Conservation (phyloP, 2,329 filamentous ascomycete genomes). For the Amauroascus niger region DNA sequence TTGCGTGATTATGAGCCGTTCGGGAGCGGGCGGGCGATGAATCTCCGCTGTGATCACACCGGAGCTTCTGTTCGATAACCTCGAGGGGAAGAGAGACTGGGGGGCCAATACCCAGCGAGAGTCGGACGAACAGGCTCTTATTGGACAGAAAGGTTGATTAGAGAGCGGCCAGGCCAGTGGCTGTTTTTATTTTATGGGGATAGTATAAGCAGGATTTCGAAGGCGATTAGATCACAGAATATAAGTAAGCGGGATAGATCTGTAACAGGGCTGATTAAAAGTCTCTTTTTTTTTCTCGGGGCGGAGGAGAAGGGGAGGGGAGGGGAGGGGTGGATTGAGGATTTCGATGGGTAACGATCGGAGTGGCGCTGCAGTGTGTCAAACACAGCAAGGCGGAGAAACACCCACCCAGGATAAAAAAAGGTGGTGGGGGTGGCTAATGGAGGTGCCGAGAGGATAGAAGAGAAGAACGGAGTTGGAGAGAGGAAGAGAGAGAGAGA, state of each 20-base stretch:
- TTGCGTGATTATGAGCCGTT: conserved; percentile 25
- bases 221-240: conserved; percentile 13
- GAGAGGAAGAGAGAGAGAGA: conserved; percentile 18
- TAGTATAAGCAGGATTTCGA: background rate
- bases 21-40: conserved; percentile 13
- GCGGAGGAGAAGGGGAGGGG: background rate
- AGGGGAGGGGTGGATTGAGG: too few relatives aligned
- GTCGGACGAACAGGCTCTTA: conserved; percentile 7
- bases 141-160: conserved; percentile 22
- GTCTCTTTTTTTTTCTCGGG: conserved; percentile 2
- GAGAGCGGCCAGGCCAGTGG: conserved; percentile 40
- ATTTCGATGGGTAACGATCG: conserved; percentile 9
- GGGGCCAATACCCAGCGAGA: conserved; percentile 4
- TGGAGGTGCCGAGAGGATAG: too few relatives aligned
- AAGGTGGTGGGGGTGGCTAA: too few relatives aligned
- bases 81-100: background rate
- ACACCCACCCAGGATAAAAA: too few relatives aligned
- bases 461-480: too few relatives aligned
- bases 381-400: conserved; percentile 33
- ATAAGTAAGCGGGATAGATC: conserved; percentile 3
- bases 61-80: background rate
- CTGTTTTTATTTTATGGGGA: conserved; percentile 32
- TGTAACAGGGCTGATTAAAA: background rate
- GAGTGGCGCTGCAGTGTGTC: conserved; percentile 35
- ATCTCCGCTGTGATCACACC: conserved; percentile 12